phyloP scores from a whole-genome alignment of 805 yeast genomes.

The Zygotorulaspora danielsina region DNA sequence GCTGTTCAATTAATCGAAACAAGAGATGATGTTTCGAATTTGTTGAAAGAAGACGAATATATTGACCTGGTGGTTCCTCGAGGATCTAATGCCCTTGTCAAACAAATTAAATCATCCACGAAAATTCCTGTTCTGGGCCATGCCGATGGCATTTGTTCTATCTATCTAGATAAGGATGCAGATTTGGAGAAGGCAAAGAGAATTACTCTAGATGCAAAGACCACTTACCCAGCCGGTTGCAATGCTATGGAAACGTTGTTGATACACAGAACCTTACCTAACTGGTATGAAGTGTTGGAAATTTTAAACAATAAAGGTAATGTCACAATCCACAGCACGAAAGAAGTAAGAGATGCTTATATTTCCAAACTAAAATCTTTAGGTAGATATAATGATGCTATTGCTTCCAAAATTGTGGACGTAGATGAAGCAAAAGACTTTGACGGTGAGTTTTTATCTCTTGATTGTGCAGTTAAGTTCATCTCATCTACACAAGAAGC shows the following conservation, averaged over 20 bases:
- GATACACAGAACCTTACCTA: constrained; percentile 40
- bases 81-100: constrained; percentile 92
- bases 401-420: constrained; percentile 37
- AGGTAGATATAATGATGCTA: constrained; percentile 16
- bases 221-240: constrained; percentile 98
- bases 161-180: constrained; percentile 74
- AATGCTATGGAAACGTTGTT: constrained; percentile 90
- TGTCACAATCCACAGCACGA: constrained; percentile 67
- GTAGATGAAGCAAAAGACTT: constrained; percentile 57
- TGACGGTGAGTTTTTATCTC: constrained; percentile 74
- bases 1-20: constrained; percentile 86
- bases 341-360: constrained; percentile 40
- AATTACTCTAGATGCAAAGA: constrained; percentile 80
- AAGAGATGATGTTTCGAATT: constrained; percentile 83
- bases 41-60: constrained; percentile 77
- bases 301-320: constrained; percentile 50
- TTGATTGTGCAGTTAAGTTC: constrained; percentile 72
- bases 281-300: constrained; percentile 39
- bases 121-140: constrained; percentile 97
- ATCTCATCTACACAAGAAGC: constrained; percentile 64
- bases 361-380: constrained; percentile 20
- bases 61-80: constrained; percentile 96
- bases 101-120: constrained; percentile 78
- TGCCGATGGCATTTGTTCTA: constrained; percentile 95
- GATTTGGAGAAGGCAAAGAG: constrained; percentile 72